Evolutionary conservation across 106 monocot species (phyloP), one percentile per base, ranked within the genome.

Genomic region (Dioscorea alata): DNA sequence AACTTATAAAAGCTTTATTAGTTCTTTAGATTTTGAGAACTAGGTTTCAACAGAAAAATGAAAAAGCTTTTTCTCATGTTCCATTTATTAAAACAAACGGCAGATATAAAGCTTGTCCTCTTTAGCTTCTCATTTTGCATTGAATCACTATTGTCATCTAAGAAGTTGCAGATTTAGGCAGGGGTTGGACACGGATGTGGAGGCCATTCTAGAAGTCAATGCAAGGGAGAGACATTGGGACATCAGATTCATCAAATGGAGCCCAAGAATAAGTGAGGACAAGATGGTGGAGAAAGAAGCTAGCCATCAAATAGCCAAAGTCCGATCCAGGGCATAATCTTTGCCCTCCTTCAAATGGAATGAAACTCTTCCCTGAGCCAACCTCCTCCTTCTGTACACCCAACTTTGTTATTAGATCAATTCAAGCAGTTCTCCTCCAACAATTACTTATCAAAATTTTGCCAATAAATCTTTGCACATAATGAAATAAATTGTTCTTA

Each of bases 321-420:
- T 82, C 82, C 2, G 58, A 77, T 6, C 82, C 82, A 7, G 68
- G 76, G 51, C 82, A 82, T 35, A 68, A 2, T 57, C 73, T 82
- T 63, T 48, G 73, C 23, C 82, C 82, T 59, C 82, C 82, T 59
- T 76, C 73, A 54, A 82, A 82, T 12, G 82, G 72, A 73, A 77
- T 82, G 20, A 76, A 73, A 0, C 20, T 73, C 68, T 59, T 76
- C 20, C 6, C 49, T 19, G 49, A 34, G 14, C 57, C 22, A 21
- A 7, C 33, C 57, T 81, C 72, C 4, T 13, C 31, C 0, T 63
- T 68, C 81, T 81, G 31, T 51, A 51, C 35, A 13, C 4, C 54
- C 54, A 56, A 16, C 16, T 42, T 42, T 42, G 42, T 42, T 3
- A 42, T 42, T 42, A 42, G 42, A 42, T 42, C 6, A 42, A 42